Conservation (phyloP, 352 stramenopile species). For the Plasmopara viticola region DNA sequence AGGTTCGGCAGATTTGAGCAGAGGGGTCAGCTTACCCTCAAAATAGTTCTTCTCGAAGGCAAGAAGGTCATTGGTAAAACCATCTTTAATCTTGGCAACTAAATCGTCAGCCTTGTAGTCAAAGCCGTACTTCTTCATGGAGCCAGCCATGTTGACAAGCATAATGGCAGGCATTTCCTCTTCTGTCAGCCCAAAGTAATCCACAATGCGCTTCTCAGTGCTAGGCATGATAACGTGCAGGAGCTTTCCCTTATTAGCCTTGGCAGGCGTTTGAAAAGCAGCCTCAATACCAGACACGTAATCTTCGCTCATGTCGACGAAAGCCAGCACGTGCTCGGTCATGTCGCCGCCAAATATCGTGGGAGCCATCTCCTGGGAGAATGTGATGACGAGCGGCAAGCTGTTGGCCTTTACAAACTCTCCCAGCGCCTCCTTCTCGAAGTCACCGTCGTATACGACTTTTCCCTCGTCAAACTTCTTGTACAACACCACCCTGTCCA, state of each 20-base stretch:
- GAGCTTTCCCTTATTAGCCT: slow-evolving; percentile 83
- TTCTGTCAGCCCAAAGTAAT: slow-evolving; percentile 90
- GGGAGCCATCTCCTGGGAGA: slow-evolving; percentile 84
- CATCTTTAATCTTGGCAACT: slow-evolving; percentile 54
- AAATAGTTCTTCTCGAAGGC: slow-evolving; percentile 84
- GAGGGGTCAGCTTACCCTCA: slow-evolving; percentile 76
- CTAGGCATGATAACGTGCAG: slow-evolving; percentile 86
- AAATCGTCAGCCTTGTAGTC: slow-evolving; percentile 69
- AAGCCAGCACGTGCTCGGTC: slow-evolving; percentile 84
- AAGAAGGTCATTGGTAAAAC: slow-evolving; percentile 43
- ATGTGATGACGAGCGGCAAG: slow-evolving; percentile 87
- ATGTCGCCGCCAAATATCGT: slow-evolving; percentile 89
- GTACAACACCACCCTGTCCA: slow-evolving; percentile 71
- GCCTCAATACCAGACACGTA: slow-evolving; percentile 54
- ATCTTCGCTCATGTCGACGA: slow-evolving; percentile 66
- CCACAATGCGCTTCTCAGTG: slow-evolving; percentile 87
- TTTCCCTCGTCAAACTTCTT: slow-evolving; percentile 87
- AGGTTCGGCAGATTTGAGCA: slow-evolving; percentile 90
- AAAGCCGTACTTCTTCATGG: slow-evolving; percentile 92
- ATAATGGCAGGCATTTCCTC: slow-evolving; percentile 82
- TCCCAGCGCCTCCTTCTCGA: slow-evolving; percentile 51
- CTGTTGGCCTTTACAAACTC: slow-evolving; percentile 77
- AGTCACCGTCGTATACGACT: slow-evolving; percentile 68
- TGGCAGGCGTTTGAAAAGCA: slow-evolving; percentile 53
- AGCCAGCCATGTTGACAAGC: slow-evolving; percentile 86